Base-by-base conservation (phyloP, 2,329 filamentous ascomycete species). In the Fusarium musae region DNA sequence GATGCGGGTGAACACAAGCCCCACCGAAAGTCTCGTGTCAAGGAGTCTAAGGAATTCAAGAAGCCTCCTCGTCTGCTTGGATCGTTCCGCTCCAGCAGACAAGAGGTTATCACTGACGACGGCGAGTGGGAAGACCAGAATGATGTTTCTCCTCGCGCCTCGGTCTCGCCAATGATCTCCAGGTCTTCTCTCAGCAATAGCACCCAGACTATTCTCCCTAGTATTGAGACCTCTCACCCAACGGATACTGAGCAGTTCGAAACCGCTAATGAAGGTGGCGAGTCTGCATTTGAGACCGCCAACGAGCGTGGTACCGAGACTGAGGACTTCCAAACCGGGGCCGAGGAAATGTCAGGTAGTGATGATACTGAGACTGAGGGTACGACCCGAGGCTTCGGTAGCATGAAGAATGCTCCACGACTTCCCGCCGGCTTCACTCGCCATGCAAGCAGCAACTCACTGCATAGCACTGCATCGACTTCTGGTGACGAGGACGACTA, bases 291-390 rank as follows among this genome's bases (percentile, higher is more conserved):
- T 70, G 89, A 91, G 78, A 91, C 89, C 3, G 90, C 89, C 30
- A 93, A 97, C 78, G 96, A 98, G 82, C 90, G 91, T 34, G 89
- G 86, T 17, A 97, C 94, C 1, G 95, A 97, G 83, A 97, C 95
- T 16, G 96, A 98, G 75, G 94, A 94, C 72, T 98, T 98, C 89
- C 93, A 97, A 80, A 98, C 96, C 8, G 95, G 93, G n/a, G 90
- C 91, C 21, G 96, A 98, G 77, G 93, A 94, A 28, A 83, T 91
- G 59, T 88, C 88, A 21, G 95, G 92, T 78, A 93, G 90, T 63
- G 94, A 94, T 74, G 96, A 97, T 83, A 98, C 95, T 2, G 96
- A 98, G 83, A 98, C 95, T 5, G 96, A 98, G 80, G 88, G 86
- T 61, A 85, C 83, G 5, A 83, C 85, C 6, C 84, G 83, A 76